Evolutionary conservation across 2,329 filamentous ascomycete genomes (phyloP).

Genomic region (Pezicula rhizophila): DNA sequence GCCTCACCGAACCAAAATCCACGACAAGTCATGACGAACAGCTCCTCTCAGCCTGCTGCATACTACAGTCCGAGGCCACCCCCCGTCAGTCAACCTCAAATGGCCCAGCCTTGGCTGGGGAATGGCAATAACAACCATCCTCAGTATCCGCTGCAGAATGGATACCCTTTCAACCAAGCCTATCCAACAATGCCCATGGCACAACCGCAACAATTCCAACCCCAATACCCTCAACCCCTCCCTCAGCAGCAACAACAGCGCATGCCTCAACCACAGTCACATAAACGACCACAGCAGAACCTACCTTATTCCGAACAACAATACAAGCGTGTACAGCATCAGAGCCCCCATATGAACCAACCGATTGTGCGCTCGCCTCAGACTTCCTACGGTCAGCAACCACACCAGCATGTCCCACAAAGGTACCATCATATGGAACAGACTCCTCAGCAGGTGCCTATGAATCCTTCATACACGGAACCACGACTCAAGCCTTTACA

Average conservation of each 20-base stretch:
- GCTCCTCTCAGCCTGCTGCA: background rate
- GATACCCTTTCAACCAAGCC: background rate
- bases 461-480: background rate
- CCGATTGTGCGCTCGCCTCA: background rate
- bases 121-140: constrained; percentile 1
- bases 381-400: background rate
- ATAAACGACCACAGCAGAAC: background rate
- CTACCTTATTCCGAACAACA: background rate
- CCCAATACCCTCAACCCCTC: background rate
- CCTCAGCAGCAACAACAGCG: background rate
- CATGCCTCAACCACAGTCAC: background rate
- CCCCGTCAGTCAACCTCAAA: background rate
- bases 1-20: constrained; percentile 6
- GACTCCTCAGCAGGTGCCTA: background rate
- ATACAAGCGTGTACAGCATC: background rate
- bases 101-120: background rate
- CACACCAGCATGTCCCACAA: background rate
- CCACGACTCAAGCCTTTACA: background rate
- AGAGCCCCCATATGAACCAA: background rate
- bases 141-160: constrained; percentile 3
- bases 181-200: constrained; percentile 6
- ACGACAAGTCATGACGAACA: constrained; percentile 7
- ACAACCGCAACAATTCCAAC: constrained; percentile 7
- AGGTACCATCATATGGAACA: too few species aligned
- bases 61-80: background rate